Conservation (phyloP, 139 green algal genomes). For the Yamagishiella unicocca region DNA sequence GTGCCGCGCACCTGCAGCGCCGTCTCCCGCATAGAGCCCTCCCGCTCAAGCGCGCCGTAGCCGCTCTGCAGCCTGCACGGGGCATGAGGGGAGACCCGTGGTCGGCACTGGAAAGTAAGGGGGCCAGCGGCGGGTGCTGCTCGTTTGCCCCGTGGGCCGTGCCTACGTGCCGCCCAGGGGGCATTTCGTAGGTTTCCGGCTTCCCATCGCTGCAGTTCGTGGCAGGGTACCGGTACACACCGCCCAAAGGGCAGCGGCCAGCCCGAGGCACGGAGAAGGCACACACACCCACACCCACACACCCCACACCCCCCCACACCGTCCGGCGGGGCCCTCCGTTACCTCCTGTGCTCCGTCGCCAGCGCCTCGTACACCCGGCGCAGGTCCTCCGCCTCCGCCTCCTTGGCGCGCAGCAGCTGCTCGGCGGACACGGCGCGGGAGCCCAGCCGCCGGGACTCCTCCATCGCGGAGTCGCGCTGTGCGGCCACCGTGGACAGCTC, state of each 20-base stretch:
- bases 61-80: conserved; percentile 61
- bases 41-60: conserved; percentile 70
- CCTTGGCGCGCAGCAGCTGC: conserved; percentile 63
- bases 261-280: too few relatives aligned
- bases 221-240: too few relatives aligned
- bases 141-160: too few relatives aligned
- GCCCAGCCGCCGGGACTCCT: conserved; percentile 48
- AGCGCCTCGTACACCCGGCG: conserved; percentile 70
- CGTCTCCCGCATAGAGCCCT: conserved; percentile 66
- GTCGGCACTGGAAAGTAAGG: too few relatives aligned
- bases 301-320: not conserved
- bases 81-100: too few relatives aligned
- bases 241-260: too few relatives aligned
- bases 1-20: conserved; percentile 51
- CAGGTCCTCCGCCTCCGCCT: conserved; percentile 73
- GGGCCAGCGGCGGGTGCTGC: too few relatives aligned
- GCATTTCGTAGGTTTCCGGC: too few relatives aligned
- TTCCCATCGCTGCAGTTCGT: too few relatives aligned
- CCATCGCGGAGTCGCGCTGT: conserved; percentile 36
- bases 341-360: conserved; percentile 63
- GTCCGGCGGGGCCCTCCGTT: not conserved
- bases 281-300: not conserved
- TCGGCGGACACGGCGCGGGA: conserved; percentile 52
- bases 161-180: too few relatives aligned
- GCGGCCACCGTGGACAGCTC: conserved; percentile 56